These are phyloP conservation scores for Colletotrichum noveboracense DNA, from an alignment of 2,329 filamentous ascomycete genomes.

Conservation along the genomic window DNA sequence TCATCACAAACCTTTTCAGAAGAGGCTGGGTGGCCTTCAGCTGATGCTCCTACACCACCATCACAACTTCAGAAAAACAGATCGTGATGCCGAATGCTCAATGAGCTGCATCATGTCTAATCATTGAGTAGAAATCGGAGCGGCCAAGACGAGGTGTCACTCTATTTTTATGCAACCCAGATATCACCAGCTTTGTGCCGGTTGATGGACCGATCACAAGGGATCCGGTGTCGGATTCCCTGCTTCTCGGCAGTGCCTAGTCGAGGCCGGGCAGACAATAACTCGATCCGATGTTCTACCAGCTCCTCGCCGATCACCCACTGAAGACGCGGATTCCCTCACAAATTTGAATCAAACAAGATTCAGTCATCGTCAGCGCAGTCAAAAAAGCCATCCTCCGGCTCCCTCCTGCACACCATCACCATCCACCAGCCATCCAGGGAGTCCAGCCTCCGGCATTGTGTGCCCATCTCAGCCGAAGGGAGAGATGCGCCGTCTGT, in stretches of 20 bases:
- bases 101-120: not conserved
- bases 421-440: not conserved
- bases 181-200: not conserved
- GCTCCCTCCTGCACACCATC: not conserved
- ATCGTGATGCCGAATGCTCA: not conserved
- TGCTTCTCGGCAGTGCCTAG: not conserved
- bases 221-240: not conserved
- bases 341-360: not conserved
- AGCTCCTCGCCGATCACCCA: not conserved
- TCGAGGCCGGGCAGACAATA: not conserved
- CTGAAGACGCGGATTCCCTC: not conserved
- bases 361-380: not conserved
- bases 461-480: not conserved
- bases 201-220: not conserved
- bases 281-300: not conserved
- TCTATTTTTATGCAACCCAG: not conserved
- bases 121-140: not conserved
- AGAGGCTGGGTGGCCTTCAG: not conserved
- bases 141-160: not conserved
- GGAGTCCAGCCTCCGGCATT: conserved; percentile 16
- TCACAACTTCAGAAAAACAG: not conserved
- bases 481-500: not conserved
- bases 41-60: not conserved
- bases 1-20: not conserved
- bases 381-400: not conserved